Percentiles rank a stretch among this genome's conserved stretches.
phyloP scores from a whole-genome alignment of 2,329 filamentous ascomycete species.

The Ophiostoma himal-ulmi region DNA sequence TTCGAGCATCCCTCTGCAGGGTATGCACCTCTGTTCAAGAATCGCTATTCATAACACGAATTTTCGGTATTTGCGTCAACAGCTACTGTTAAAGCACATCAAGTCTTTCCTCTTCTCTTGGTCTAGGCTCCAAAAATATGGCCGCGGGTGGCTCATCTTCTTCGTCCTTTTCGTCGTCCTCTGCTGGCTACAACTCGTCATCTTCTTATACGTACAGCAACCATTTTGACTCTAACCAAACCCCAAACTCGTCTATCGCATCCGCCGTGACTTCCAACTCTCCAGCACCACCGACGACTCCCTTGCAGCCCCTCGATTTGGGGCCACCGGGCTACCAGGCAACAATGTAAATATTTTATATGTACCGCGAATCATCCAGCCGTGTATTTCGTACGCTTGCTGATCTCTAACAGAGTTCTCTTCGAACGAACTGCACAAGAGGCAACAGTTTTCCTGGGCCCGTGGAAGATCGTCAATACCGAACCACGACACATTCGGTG shows the following conservation, averaged over 20 bases:
- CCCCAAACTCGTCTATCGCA: slow-evolving; percentile 41
- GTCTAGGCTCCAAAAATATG: slow-evolving; percentile 23
- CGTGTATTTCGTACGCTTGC: slow-evolving; percentile 24
- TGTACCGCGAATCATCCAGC: not conserved
- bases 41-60: not conserved
- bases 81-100: not conserved
- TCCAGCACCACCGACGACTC: slow-evolving; percentile 37
- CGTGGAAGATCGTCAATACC: slow-evolving; percentile 46
- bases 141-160: slow-evolving; percentile 38
- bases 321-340: slow-evolving; percentile 50
- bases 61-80: not conserved
- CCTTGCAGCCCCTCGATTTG: slow-evolving; percentile 44
- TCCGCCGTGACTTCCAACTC: slow-evolving; percentile 39
- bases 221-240: slow-evolving; percentile 43
- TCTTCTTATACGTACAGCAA: slow-evolving; percentile 41
- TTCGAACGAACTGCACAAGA: slow-evolving; percentile 46
- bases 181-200: slow-evolving; percentile 39
- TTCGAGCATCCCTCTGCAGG: not conserved
- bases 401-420: slow-evolving; percentile 40
- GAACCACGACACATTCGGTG: slow-evolving; percentile 46
- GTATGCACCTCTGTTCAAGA: not conserved
- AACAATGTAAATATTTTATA: slow-evolving; percentile 41
- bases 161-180: slow-evolving; percentile 46
- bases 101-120: not conserved
- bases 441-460: slow-evolving; percentile 47